Evolutionary conservation across 2,329 filamentous ascomycete genomes (phyloP).

Genomic region (Fusarium sp.): DNA sequence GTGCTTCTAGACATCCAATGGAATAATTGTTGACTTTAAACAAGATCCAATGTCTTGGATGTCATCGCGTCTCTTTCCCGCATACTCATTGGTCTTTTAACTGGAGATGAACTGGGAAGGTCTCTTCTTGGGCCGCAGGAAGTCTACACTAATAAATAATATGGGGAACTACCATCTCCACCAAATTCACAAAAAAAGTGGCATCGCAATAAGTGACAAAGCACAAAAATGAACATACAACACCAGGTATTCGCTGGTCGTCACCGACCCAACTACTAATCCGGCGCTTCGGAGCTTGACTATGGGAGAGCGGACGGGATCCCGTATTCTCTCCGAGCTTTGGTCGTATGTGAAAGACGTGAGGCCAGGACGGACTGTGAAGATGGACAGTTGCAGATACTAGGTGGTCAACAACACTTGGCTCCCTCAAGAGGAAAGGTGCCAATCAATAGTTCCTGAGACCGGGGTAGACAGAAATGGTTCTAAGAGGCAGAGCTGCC

Average conservation of each 20-base stretch:
- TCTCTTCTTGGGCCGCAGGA: not conserved
- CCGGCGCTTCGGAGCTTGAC: conserved; percentile 17
- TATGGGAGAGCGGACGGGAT: conserved; percentile 12
- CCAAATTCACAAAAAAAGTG: not conserved
- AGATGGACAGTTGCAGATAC: not conserved
- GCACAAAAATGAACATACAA: conserved; percentile 3
- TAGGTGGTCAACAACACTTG: not conserved
- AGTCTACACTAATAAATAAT: not conserved
- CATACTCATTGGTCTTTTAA: not conserved
- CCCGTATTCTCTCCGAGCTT: conserved; percentile 15
- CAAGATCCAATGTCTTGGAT: conserved; percentile 1
- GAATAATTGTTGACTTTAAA: conserved; percentile 4
- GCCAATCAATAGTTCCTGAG: no score
- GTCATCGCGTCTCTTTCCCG: not conserved
- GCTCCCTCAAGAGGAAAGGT: not conserved
- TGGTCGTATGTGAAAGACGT: conserved; percentile 1
- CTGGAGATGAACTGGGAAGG: not conserved
- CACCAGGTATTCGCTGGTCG: conserved; percentile 12
- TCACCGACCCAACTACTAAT: conserved; percentile 17
- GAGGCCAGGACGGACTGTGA: not conserved
- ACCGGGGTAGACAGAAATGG: not conserved
- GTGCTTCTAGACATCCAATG: conserved; percentile 10
- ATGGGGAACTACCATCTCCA: not conserved
- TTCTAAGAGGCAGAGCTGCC: not conserved
- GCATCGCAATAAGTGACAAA: not conserved